phyloP scores from a whole-genome alignment of 2,329 filamentous ascomycete species.

The Geosmithia putterillii region DNA sequence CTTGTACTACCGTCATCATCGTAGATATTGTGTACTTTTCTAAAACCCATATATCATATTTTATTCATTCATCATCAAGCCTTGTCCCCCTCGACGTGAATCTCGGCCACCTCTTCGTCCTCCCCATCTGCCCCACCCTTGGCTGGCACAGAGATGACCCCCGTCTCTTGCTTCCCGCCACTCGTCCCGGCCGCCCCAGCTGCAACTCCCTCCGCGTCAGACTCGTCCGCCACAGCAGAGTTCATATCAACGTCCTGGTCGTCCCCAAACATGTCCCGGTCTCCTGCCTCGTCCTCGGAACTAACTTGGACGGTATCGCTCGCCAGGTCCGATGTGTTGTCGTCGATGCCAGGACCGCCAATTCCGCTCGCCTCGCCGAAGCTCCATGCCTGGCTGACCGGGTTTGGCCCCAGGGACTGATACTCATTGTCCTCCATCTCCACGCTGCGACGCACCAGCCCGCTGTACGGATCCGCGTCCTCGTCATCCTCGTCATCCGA shows the following conservation, averaged over 20 bases:
- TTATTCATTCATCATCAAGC: too few relatives aligned
- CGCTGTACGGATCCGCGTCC: slow-evolving; percentile 22
- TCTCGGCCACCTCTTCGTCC: slow-evolving; percentile 36
- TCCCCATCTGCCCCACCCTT: slow-evolving; percentile 19
- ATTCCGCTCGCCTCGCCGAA: slow-evolving; percentile 8
- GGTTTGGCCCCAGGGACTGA: slow-evolving; percentile 15
- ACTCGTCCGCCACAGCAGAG: slow-evolving; percentile 1
- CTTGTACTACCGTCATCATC: too few relatives aligned
- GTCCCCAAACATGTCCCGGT: slow-evolving; percentile 6
- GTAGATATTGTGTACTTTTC: too few relatives aligned
- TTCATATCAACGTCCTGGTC: slow-evolving; percentile 14
- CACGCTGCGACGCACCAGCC: slow-evolving; percentile 28
- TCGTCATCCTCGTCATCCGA: slow-evolving; percentile 13
- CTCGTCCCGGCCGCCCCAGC: neutral
- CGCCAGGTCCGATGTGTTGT: slow-evolving; percentile 14
- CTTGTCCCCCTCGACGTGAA: slow-evolving; percentile 33
- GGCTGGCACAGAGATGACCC: slow-evolving; percentile 26
- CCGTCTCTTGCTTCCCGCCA: too few relatives aligned
- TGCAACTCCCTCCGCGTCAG: neutral
- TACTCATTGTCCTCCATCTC: slow-evolving; percentile 24
- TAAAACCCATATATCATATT: too few relatives aligned
- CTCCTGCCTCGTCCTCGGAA: slow-evolving; percentile 24
- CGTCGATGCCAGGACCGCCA: neutral
- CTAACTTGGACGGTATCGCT: slow-evolving; percentile 31
- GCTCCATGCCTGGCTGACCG: slow-evolving; percentile 19